Base-by-base conservation (phyloP, 805 yeast species). In the Candida methanosorbosa region DNA sequence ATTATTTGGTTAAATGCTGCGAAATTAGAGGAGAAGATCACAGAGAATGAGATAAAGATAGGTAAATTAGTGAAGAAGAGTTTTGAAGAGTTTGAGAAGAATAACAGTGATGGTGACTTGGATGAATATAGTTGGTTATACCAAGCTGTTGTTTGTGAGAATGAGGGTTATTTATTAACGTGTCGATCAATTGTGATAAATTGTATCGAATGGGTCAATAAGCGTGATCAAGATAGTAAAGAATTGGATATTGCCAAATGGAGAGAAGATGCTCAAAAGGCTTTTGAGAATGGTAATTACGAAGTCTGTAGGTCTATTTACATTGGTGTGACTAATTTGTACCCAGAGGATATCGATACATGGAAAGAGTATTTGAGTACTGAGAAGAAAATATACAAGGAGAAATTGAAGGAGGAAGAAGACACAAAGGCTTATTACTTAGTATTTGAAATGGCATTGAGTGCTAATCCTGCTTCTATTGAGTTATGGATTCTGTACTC, bases 1-100 rank as follows among this genome's bases (percentile, higher is more conserved):
- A 63, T 63, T 23, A 64, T 86, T 2, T 85, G 94, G 90, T 56
- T 85, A 3, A 63, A 78, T 0, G 86, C 86, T 1, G 68, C 77
- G 1, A 71, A 76, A 42, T 49, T 86, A 12, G 94, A 85, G 52
- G 90, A 78, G 45, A 59, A 65, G 37, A 49, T 56, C 1, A 51
- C 56, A 4, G 61, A 61, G 7, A 56, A 62, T n/a, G 64, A 59
- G n/a, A 52, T 59, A 1, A 70, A 73, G 39, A 54, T 78, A 1
- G 54, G 54, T 5, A 66, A 64, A 46, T 46, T 82, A 46, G 47
- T 80, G 37, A 54, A 55, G 21, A 69, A 72, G 49, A 78, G 77
- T 32, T 50, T 65, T 15, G 46, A 60, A 33, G 70, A 72, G 30
- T 53, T 70, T 20, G 46, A 48, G 5, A n/a, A n/a, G n/a, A n/a